Evolutionary conservation across 2,329 filamentous ascomycete genomes (phyloP).

Genomic region (Fulvia fulva): DNA sequence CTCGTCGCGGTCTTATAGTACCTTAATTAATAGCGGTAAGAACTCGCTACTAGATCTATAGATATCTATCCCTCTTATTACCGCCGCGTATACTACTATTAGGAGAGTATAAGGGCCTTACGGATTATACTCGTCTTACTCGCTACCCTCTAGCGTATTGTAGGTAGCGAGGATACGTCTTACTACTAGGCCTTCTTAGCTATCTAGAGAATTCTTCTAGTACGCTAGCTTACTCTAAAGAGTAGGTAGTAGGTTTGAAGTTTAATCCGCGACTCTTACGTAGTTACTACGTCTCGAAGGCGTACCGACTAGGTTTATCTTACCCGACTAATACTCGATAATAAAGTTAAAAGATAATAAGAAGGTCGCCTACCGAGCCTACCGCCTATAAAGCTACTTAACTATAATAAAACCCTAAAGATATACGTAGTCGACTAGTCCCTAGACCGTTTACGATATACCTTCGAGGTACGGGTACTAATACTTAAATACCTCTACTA

Average conservation of each 20-base stretch:
- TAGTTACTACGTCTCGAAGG: constrained; percentile 3
- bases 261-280: background rate
- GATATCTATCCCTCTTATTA: no score
- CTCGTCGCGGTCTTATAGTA: no score
- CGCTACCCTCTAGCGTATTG: no score
- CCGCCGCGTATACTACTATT: no score
- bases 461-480: background rate
- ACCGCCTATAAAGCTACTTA: background rate
- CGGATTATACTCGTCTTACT: no score
- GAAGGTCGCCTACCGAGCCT: constrained; percentile 5
- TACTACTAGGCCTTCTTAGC: background rate
- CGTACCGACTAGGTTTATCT: constrained; percentile 1
- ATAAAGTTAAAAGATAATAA: constrained; percentile 4
- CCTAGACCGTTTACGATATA: background rate
- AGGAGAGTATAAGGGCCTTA: no score
- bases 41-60: no score
- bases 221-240: constrained; percentile 2
- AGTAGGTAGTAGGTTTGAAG: no score
- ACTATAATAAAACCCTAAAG: background rate
- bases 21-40: no score
- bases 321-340: constrained; percentile 3
- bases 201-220: background rate
- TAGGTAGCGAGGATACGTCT: no score
- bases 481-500: constrained; percentile 4
- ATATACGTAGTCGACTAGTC: constrained; percentile 3